Percentiles rank a stretch among this genome's conserved stretches.
These are phyloP conservation scores for Apophysomyces variabilis DNA, from an alignment of 371 early-diverging fungal species.

Conservation along the genomic window DNA sequence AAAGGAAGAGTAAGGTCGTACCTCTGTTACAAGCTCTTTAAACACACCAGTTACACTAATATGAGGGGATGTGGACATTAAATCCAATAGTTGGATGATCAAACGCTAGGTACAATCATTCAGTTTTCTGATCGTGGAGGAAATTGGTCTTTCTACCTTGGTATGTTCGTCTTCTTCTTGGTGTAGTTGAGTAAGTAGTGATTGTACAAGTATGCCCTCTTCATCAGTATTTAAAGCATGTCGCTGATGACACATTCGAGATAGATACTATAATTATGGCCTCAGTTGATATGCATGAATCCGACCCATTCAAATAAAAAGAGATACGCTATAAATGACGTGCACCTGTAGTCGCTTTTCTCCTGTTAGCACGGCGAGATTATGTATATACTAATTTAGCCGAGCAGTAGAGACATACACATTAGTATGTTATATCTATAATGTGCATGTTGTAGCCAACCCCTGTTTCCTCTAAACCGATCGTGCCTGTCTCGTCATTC, in stretches of 20 bases:
- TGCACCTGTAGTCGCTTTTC: slow-evolving; percentile 2
- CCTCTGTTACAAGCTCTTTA: slow-evolving; percentile 22
- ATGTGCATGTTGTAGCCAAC: too few species aligned
- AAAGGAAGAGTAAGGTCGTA: slow-evolving; percentile 5
- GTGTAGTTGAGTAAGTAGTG: not conserved
- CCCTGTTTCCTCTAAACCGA: too few species aligned
- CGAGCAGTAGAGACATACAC: not conserved
- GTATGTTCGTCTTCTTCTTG: not conserved
- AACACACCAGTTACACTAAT: not conserved
- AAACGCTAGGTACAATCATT: not conserved
- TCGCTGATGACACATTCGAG: not conserved
- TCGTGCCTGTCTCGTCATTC: too few species aligned
- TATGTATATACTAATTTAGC: not conserved
- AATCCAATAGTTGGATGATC: not conserved
- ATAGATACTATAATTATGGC: not conserved
- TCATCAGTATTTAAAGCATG: not conserved
- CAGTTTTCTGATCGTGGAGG: not conserved
- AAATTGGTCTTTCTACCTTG: not conserved
- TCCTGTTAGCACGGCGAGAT: not conserved
- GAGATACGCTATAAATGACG: not conserved
- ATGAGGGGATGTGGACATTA: not conserved
- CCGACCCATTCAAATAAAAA: too few species aligned
- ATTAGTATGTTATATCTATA: too few species aligned
- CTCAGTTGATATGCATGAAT: not conserved
- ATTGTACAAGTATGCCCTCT: not conserved